Evolutionary conservation across 2,329 filamentous ascomycete genomes (phyloP).

Genomic region (Fusarium pseudocircinatum): DNA sequence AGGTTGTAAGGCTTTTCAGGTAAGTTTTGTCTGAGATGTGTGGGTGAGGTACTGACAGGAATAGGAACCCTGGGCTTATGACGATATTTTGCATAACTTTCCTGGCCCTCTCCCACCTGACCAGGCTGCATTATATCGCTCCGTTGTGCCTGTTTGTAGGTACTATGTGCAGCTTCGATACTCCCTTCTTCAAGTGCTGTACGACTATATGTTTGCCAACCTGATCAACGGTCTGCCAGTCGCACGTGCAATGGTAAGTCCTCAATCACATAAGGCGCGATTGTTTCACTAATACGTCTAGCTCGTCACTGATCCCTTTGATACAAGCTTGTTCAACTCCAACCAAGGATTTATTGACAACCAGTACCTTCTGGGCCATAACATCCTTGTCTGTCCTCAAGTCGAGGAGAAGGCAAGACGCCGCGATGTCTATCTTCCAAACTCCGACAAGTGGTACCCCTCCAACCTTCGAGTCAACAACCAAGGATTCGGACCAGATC

Average conservation of each 20-base stretch:
- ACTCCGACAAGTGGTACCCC: neutral
- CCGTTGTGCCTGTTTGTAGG: neutral
- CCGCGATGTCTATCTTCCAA: neutral
- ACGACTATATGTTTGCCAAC: slow-evolving; percentile 5
- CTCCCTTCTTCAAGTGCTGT: neutral
- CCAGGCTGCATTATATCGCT: neutral
- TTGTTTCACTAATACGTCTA: fast-evolving
- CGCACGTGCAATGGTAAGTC: neutral
- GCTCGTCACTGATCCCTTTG: neutral
- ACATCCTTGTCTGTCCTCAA: neutral
- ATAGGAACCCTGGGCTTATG: neutral
- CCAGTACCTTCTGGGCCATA: neutral
- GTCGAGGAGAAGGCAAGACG: neutral
- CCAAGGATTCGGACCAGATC: neutral
- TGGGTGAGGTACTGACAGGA: neutral
- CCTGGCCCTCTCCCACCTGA: neutral
- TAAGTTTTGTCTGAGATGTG: fast-evolving
- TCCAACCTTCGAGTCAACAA: neutral
- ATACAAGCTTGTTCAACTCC: neutral
- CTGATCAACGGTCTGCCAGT: neutral
- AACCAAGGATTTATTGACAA: neutral
- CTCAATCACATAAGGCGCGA: no score
- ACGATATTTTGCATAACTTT: neutral
- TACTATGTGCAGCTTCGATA: slow-evolving; percentile 5
- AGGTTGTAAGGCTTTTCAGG: neutral